A percentile compares a stretch with the other conserved stretches of the same genome.
phyloP scores from a whole-genome alignment of 805 yeast genomes.

The Naumovozyma baii region DNA sequence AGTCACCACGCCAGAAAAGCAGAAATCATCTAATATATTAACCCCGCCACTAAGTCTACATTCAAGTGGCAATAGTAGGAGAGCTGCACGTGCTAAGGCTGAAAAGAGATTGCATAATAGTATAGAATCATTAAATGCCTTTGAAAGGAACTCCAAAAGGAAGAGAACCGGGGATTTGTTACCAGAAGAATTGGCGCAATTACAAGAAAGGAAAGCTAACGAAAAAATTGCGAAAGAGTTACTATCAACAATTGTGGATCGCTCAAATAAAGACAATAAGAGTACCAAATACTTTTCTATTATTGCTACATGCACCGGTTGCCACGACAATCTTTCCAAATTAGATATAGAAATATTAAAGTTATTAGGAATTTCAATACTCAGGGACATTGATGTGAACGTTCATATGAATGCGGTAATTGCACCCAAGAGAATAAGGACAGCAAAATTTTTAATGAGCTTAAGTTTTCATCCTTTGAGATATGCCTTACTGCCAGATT shows the following conservation, averaged over 20 bases:
- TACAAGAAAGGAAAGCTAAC: constrained; percentile 24
- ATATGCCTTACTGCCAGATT: constrained; percentile 47
- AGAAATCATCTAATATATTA: background rate
- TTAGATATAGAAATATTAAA: constrained; percentile 37
- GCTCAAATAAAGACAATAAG: constrained; percentile 7
- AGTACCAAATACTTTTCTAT: constrained; percentile 24
- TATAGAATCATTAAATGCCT: constrained; percentile 58
- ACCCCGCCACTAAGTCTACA: background rate
- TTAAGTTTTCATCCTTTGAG: constrained; percentile 44
- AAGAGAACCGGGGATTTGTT: constrained; percentile 26
- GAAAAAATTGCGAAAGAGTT: constrained; percentile 17
- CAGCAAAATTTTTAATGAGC: constrained; percentile 75
- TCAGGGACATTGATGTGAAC: constrained; percentile 22
- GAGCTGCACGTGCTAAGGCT: constrained; percentile 63
- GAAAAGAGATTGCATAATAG: constrained; percentile 55
- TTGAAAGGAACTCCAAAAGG: constrained; percentile 40
- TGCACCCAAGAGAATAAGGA: constrained; percentile 75
- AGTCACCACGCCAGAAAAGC: background rate
- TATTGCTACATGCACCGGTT: constrained; percentile 54
- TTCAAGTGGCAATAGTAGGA: constrained; percentile 2
- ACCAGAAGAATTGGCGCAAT: constrained; percentile 34
- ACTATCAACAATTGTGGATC: constrained; percentile 3
- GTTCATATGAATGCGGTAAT: constrained; percentile 41
- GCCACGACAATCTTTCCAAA: constrained; percentile 40
- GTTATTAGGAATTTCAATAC: constrained; percentile 49